Evolutionary conservation across 2,329 filamentous ascomycete species (phyloP).

Genomic region (Aspergillus sp.): DNA sequence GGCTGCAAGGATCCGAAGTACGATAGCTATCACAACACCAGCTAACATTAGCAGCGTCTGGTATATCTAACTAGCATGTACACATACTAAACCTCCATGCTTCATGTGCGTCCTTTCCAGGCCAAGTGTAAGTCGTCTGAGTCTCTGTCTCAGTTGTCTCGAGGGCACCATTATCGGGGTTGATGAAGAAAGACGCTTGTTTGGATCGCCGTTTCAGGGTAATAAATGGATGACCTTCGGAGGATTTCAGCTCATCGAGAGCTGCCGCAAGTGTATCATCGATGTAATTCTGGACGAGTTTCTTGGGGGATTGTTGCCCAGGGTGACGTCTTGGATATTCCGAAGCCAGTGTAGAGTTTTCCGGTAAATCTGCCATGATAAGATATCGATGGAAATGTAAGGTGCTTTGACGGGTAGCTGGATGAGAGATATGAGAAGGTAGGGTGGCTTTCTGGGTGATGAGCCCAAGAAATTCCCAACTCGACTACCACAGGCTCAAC

Average conservation of each 20-base stretch:
- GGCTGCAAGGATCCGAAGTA: conserved; percentile 52
- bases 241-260: conserved; percentile 19
- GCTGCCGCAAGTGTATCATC: conserved; percentile 19
- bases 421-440: no score
- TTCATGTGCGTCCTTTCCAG: conserved; percentile 51
- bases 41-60: conserved; percentile 5
- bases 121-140: conserved; percentile 45
- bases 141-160: conserved; percentile 17
- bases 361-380: neutral
- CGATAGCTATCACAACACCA: conserved; percentile 39
- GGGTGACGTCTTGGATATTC: neutral
- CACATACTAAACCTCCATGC: conserved; percentile 49
- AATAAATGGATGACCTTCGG: conserved; percentile 24
- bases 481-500: no score
- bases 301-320: conserved; percentile 2
- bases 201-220: conserved; percentile 23
- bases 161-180: conserved; percentile 22
- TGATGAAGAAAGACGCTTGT: conserved; percentile 20
- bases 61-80: neutral
- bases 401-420: no score
- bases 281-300: conserved; percentile 26
- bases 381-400: no score
- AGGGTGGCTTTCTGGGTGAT: no score
- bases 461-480: no score
- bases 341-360: neutral